Evolutionary conservation across 1,284 basidiomycete species (phyloP), one percentile per base, ranked within the genome.

Genomic region (Rhodofomes roseus): DNA sequence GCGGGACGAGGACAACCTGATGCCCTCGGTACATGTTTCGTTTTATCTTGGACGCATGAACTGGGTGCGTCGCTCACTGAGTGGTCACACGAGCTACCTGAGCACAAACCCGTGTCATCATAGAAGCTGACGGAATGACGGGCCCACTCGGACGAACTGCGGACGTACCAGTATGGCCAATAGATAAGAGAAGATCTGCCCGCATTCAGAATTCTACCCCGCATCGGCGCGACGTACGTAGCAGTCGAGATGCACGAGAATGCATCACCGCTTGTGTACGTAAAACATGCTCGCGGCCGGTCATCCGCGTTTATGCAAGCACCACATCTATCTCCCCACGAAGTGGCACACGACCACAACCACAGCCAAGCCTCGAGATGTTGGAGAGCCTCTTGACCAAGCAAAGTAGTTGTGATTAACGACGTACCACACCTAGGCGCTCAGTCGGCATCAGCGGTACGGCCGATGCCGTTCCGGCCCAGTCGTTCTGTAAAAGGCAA

Each of bases 131-230:
- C 54, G 56, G 61, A 60, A 36, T 37, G 37, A 57, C 68, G 67
- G 68, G 53, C 50, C 57, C 62, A 65, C 61, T 69, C 68, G 68
- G 69, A 54, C 60, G 62, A 70, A 69, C 64, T 65, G 65, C 69
- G 68, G 68, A 53, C 58, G 34, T 55, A 29, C 55, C 60, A 56
- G 52, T 34, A 34, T 52, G 51, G 57, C 48, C 40, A 53, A 52
- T 55, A 57, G 64, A 67, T 66, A 66, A 68, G 66, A 23, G 58
- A 46, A 65, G 54, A 64, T 55, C 54, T 41, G 36, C 40, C 20
- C 22, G 16, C 31, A 52, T 29, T 25, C 58, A 40, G 25, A 39
- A 31, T 34, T 43, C 54, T 31, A 43, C 54, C 41, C 41, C 54
- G 29, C 54, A 46, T 46, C 54, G 54, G 27, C 53, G 40, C 4